Base-by-base conservation (phyloP, 1,139 yeast genomes). In the Hemisphaericaspora lyxosophila region DNA sequence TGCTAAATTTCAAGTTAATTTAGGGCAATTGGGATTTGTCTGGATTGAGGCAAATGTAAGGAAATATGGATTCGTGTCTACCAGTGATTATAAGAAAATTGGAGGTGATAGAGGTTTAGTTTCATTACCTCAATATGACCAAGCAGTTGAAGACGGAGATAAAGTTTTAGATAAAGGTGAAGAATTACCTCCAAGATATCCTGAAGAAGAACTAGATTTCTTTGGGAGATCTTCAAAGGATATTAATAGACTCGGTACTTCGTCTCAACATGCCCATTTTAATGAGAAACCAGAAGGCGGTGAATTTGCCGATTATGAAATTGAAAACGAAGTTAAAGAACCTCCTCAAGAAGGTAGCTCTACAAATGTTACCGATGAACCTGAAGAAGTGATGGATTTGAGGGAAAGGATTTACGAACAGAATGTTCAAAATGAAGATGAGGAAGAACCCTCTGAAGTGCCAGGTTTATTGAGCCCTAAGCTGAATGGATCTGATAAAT, bases 21-120 rank as follows among this genome's bases (percentile, higher is more conserved):
- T 92, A 41, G 98, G 98, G 1, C 96, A 89, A 55, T 66, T 82
- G 34, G 98, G 97, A 1, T 92, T 81, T 63, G 96, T 92, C 2
- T 90, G 86, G 70, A 87, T 92, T 42, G 97, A 92, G 60, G 97
- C 97, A 5, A 90, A 92, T 59, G 96, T 88, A 22, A 76, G 88
- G 51, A 90, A 89, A 59, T 87, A 95, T 73, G 96, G 96, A 3
- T 84, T 92, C 50, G 95, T 96, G 19, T 73, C 79, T 12, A 68
- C 72, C 12, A 84, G 85, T 34, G 74, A 67, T 41, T 62, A 55
- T 41, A 59, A 69, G 20, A 71, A 65, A 40, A 51, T 70, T 12
- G 55, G 62, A 43, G 70, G 76, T 38, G 66, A 75, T 46, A 46
- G 76, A 51, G 65, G 87, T 1, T 51, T 67, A 36, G 66, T 72